Percentiles rank a stretch among this genome's conserved stretches.
Conservation (phyloP, 805 yeast genomes). For the Yamadazyma scolyti region DNA sequence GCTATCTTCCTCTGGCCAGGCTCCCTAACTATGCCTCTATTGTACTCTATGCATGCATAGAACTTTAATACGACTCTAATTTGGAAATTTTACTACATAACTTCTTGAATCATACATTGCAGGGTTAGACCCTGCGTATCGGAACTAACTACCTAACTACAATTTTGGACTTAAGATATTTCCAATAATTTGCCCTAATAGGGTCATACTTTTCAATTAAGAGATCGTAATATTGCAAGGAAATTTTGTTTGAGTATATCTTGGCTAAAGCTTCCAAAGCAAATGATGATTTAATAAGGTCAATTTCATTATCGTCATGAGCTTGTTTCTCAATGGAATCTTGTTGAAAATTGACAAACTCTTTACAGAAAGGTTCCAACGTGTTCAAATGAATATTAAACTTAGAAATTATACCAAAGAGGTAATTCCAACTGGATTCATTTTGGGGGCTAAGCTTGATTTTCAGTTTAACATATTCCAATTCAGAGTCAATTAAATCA, state of each 20-base stretch:
- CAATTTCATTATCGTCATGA: conserved; percentile 15
- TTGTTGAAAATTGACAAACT: conserved; percentile 31
- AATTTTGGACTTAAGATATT: conserved; percentile 30
- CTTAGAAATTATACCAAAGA: conserved; percentile 50
- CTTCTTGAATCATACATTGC: too few relatives aligned
- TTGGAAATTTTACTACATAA: too few relatives aligned
- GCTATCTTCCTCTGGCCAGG: too few relatives aligned
- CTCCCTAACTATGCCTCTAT: too few relatives aligned
- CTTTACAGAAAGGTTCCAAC: conserved; percentile 43
- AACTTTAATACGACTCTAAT: too few relatives aligned
- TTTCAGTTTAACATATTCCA: conserved; percentile 44
- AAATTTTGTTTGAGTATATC: conserved; percentile 36
- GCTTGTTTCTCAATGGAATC: conserved; percentile 6
- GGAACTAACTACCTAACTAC: neutral
- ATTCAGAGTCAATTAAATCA: conserved; percentile 38
- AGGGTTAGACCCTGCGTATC: neutral
- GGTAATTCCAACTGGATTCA: conserved; percentile 82
- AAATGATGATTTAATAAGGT: conserved; percentile 43
- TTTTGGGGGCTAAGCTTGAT: conserved; percentile 73
- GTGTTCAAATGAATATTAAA: conserved; percentile 24
- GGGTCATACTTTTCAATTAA: conserved; percentile 57
- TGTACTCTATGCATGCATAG: too few relatives aligned
- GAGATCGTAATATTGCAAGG: conserved; percentile 45
- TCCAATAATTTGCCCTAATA: conserved; percentile 62
- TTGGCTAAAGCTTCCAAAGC: conserved; percentile 64